Evolutionary conservation across 2,329 filamentous ascomycete genomes (phyloP).

Genomic region (Colletotrichum paranaense): DNA sequence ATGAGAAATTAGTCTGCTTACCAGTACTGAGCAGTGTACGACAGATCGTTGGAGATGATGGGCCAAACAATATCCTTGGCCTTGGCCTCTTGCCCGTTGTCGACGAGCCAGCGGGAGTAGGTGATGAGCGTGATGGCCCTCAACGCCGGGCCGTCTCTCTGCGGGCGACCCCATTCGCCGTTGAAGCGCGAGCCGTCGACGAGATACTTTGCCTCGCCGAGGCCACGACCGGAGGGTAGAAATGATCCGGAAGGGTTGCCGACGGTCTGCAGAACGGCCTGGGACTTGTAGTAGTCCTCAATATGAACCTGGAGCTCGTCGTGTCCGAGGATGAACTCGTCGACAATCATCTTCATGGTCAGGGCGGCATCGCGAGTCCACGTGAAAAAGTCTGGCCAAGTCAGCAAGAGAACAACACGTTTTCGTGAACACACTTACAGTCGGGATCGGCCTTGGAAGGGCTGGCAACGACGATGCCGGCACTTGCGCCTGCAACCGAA

Average conservation of each 20-base stretch:
- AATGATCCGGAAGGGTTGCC: constrained; percentile 62
- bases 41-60: constrained; percentile 66
- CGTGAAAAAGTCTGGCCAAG: constrained; percentile 63
- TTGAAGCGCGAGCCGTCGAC: constrained; percentile 62
- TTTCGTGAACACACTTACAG: constrained; percentile 51
- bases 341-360: constrained; percentile 62
- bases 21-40: constrained; percentile 65
- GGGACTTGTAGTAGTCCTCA: constrained; percentile 63
- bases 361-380: constrained; percentile 68
- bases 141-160: constrained; percentile 70
- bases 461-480: constrained; percentile 66
- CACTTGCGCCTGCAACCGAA: constrained; percentile 56
- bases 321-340: constrained; percentile 61
- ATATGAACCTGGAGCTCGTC: constrained; percentile 56
- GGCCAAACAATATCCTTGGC: constrained; percentile 63
- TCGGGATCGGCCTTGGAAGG: constrained; percentile 64
- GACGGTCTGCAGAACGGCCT: constrained; percentile 63
- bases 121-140: constrained; percentile 66
- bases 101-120: constrained; percentile 63
- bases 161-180: constrained; percentile 67
- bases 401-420: background rate
- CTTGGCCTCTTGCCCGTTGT: constrained; percentile 51
- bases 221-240: constrained; percentile 56
- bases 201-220: constrained; percentile 68
- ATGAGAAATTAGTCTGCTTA: constrained; percentile 14